Evolutionary conservation across 2,329 filamentous ascomycete species (phyloP).

Genomic region (Talaromyces amestolkiae): DNA sequence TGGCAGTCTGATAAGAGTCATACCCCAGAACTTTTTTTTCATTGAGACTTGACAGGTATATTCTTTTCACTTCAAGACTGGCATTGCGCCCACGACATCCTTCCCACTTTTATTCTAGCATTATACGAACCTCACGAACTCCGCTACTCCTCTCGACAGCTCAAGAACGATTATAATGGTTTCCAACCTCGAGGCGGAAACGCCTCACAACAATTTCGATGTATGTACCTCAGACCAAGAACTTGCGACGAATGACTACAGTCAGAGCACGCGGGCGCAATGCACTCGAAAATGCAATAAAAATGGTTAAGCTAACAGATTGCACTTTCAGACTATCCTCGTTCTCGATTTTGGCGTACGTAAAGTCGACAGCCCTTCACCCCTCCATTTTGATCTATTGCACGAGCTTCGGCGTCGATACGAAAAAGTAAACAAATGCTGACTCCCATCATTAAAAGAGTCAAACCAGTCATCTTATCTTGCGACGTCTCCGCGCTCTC

Average conservation of each 20-base stretch:
- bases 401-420: background rate
- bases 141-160: no score
- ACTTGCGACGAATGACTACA: slow-evolving; percentile 23
- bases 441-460: slow-evolving; percentile 34
- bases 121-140: no score
- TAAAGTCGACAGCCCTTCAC: background rate
- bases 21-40: slow-evolving; percentile 1
- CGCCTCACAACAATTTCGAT: slow-evolving; percentile 26
- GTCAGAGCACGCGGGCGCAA: background rate
- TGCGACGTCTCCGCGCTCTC: slow-evolving; percentile 70
- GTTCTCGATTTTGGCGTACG: slow-evolving; percentile 11
- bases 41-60: background rate
- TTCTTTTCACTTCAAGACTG: background rate
- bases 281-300: background rate
- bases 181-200: slow-evolving; percentile 20
- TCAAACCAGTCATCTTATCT: slow-evolving; percentile 73
- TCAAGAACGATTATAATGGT: slow-evolving; percentile 19
- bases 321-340: background rate
- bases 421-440: background rate
- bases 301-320: background rate
- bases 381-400: background rate
- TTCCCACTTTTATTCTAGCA: background rate
- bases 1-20: background rate
- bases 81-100: background rate
- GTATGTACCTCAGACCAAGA: slow-evolving; percentile 20